A percentile compares a stretch with the other conserved stretches of the same genome.
phyloP scores from a whole-genome alignment of 2,329 filamentous ascomycete genomes.

The Eurotiales sp. region DNA sequence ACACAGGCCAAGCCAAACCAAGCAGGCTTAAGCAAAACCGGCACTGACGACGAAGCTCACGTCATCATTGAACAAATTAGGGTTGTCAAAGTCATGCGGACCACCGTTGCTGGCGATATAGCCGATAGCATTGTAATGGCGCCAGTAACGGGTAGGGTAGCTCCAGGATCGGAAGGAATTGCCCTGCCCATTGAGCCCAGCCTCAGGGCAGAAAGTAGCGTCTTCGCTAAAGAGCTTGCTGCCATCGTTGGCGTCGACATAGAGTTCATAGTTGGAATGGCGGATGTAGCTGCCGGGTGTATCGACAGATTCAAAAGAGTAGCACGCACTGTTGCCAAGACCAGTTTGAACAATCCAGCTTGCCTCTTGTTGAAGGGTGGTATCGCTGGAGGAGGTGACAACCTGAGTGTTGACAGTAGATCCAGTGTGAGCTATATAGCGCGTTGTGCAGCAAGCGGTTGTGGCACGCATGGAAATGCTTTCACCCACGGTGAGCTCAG shows the following conservation, averaged over 20 bases:
- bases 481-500: not conserved
- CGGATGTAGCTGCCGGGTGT: slow-evolving; percentile 57
- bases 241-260: slow-evolving; percentile 50
- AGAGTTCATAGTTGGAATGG: slow-evolving; percentile 53
- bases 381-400: slow-evolving; percentile 50
- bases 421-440: slow-evolving; percentile 54
- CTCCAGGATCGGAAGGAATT: slow-evolving; percentile 56
- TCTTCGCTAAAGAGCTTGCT: slow-evolving; percentile 58
- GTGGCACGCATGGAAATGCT: slow-evolving; percentile 53
- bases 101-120: slow-evolving; percentile 55
- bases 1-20: not conserved
- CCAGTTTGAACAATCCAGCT: slow-evolving; percentile 55
- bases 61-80: slow-evolving; percentile 51
- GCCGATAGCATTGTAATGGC: slow-evolving; percentile 49
- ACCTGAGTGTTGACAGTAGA: slow-evolving; percentile 53
- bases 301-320: slow-evolving; percentile 59
- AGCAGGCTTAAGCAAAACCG: slow-evolving; percentile 39
- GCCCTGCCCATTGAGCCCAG: slow-evolving; percentile 50
- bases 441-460: slow-evolving; percentile 51
- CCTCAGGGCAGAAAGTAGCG: slow-evolving; percentile 59
- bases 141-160: slow-evolving; percentile 57
- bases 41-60: slow-evolving; percentile 49
- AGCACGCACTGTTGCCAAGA: slow-evolving; percentile 55
- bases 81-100: slow-evolving; percentile 52
- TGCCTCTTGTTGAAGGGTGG: slow-evolving; percentile 49